Evolutionary conservation across 352 stramenopile genomes (phyloP), one percentile per base, ranked within the genome.

Genomic region (Phytopythium aichiense): DNA sequence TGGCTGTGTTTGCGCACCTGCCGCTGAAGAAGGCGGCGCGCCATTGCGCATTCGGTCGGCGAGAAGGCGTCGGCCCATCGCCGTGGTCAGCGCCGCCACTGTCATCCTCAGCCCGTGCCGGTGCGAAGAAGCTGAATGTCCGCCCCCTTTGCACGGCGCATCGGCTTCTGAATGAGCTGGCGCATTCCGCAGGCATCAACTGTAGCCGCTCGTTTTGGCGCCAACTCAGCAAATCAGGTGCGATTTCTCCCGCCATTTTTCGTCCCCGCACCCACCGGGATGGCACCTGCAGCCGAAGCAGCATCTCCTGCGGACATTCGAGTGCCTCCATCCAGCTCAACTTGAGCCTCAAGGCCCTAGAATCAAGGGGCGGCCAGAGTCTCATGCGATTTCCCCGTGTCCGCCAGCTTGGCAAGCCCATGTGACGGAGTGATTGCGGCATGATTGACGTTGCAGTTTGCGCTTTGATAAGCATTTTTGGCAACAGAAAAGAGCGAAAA

Each of bases 111-210:
- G 42, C 13, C 46, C 46, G 25, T 53, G 23, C 25, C 46, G 46
- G 46, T 53, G 46, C 46, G 46, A 53, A 53, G 46, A 37, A 53
- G 22, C 46, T 53, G 46, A 53, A 53, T 6, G 22, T 28, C 20
- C n/a, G 42, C 42, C 38, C 38, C 5, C 13, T 15, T 4, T 28
- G 28, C 28, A 13, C 35, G 35, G 15, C 16, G 12, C 40, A 22
- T 46, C 40, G 18, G 6, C 18, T 49, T 49, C 42, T 49, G 42
- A 49, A 49, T 49, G 42, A 49, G 42, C 42, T 49, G 42, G 42
- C 20, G 42, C 42, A 49, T 22, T 49, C 42, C 20, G 18, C 38
- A 45, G 38, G 15, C 33, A 37, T 9, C 5, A 11, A 11, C 33
- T 37, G 33, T 37, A n/a, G 38, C 9, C 12, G 42, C 38, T 45